Evolutionary conservation across 768 basidiomycete species (phyloP).

Genomic region (Crucibulum laeve): DNA sequence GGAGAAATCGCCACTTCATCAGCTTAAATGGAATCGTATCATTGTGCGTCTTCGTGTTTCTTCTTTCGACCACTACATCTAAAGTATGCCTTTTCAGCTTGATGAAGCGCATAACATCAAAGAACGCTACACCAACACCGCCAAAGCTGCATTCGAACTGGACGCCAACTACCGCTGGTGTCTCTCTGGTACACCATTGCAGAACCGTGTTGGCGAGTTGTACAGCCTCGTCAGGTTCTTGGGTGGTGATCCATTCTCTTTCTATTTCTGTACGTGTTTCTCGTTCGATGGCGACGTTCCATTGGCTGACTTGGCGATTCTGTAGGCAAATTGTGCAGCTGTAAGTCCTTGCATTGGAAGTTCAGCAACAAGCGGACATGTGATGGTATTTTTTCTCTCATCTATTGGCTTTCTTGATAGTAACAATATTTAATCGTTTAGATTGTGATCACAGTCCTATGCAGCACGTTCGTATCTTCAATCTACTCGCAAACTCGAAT

Average conservation of each 20-base stretch:
- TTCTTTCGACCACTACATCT: background rate
- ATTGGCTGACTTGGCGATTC: conserved; percentile 3
- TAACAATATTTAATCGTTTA: conserved; percentile 18
- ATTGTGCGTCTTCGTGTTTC: conserved; percentile 41
- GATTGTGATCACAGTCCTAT: conserved; percentile 84
- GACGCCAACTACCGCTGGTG: conserved; percentile 86
- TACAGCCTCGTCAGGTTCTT: conserved; percentile 93
- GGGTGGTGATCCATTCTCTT: conserved; percentile 90
- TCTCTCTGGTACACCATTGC: conserved; percentile 92
- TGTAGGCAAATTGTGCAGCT: conserved; percentile 83
- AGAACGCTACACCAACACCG: conserved; percentile 90
- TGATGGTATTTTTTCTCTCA: conserved; percentile 59
- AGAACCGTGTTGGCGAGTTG: conserved; percentile 97
- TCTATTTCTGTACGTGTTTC: conserved; percentile 74
- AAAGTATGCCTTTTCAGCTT: conserved; percentile 39
- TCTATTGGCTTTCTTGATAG: background rate
- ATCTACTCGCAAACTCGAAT: background rate
- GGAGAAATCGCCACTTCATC: conserved; percentile 83
- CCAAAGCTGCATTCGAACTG: conserved; percentile 94
- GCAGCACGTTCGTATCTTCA: conserved; percentile 56
- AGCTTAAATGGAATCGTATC: conserved; percentile 79
- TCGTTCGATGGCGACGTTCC: background rate
- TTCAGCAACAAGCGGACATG: conserved; percentile 82
- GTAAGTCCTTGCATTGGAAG: conserved; percentile 94
- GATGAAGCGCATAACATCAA: conserved; percentile 99